Conservation (phyloP, 257 asterid species). For the Solanum tarijense region DNA sequence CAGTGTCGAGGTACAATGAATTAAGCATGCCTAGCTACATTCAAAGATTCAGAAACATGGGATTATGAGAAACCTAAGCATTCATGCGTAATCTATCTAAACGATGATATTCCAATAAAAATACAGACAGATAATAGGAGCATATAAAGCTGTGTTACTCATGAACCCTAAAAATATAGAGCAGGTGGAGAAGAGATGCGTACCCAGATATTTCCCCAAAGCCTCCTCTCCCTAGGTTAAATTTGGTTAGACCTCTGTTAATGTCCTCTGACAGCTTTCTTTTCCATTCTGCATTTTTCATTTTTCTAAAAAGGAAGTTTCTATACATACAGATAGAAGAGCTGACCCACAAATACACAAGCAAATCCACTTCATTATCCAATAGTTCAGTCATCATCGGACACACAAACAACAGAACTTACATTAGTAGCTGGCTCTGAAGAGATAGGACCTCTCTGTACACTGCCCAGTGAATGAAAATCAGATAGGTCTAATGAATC, state of each 20-base stretch:
- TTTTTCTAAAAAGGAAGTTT: not conserved
- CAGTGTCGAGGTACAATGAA: not conserved
- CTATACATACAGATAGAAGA: not conserved
- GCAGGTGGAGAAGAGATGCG: not conserved
- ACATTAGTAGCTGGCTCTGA: conserved; percentile 18
- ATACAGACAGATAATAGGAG: not conserved
- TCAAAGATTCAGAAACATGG: not conserved
- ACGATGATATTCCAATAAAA: not conserved
- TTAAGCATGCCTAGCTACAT: not conserved
- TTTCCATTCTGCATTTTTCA: not conserved
- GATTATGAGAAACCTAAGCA: not conserved
- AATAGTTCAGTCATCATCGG: conserved; percentile 45
- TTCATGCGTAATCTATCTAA: not conserved
- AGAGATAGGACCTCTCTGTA: conserved; percentile 13
- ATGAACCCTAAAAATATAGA: not conserved
- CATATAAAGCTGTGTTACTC: not conserved
- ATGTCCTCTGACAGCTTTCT: not conserved
- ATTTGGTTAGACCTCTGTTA: not conserved
- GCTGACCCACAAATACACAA: not conserved
- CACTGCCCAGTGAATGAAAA: conserved; percentile 13
- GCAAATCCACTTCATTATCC: not conserved
- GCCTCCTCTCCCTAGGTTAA: not conserved
- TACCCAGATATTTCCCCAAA: not conserved
- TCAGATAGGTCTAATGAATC: conserved; percentile 17
- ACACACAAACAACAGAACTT: conserved; percentile 47